These are phyloP conservation scores for Ophiobolus disseminans DNA, from an alignment of 2,329 filamentous ascomycete genomes.

Conservation along the genomic window DNA sequence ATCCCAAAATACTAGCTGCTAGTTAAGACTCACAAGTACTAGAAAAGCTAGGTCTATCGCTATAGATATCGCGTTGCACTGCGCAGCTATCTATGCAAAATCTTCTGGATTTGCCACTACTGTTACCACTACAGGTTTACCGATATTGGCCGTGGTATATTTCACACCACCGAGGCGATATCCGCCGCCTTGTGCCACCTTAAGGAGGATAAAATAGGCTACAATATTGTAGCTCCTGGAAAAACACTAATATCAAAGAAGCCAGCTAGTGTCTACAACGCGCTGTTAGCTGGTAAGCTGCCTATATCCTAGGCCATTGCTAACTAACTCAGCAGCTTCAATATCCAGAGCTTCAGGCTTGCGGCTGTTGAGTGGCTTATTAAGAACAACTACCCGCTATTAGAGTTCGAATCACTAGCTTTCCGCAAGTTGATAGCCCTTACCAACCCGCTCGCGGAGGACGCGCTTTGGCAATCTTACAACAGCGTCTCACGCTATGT, in stretches of 20 bases:
- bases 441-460: constrained; percentile 5
- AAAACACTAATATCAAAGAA: background rate
- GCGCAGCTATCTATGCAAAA: background rate
- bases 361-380: constrained; percentile 8
- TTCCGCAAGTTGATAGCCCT: constrained; percentile 2
- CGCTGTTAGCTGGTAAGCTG: background rate
- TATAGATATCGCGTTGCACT: constrained; percentile 4
- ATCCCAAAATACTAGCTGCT: background rate
- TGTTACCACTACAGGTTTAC: background rate
- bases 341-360: constrained; percentile 6
- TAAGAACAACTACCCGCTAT: constrained; percentile 11
- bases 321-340: constrained; percentile 8
- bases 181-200: background rate
- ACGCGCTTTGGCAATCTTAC: constrained; percentile 4
- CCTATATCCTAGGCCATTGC: background rate
- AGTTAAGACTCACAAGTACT: background rate
- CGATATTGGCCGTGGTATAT: background rate
- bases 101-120: constrained; percentile 3
- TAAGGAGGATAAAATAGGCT: background rate
- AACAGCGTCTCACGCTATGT: background rate
- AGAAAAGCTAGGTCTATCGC: constrained; percentile 3
- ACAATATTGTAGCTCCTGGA: background rate
- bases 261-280: background rate
- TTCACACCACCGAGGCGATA: background rate
- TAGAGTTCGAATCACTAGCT: constrained; percentile 4